Base-by-base conservation (phyloP, 31 red algal species). In the Endocladia muricata region DNA sequence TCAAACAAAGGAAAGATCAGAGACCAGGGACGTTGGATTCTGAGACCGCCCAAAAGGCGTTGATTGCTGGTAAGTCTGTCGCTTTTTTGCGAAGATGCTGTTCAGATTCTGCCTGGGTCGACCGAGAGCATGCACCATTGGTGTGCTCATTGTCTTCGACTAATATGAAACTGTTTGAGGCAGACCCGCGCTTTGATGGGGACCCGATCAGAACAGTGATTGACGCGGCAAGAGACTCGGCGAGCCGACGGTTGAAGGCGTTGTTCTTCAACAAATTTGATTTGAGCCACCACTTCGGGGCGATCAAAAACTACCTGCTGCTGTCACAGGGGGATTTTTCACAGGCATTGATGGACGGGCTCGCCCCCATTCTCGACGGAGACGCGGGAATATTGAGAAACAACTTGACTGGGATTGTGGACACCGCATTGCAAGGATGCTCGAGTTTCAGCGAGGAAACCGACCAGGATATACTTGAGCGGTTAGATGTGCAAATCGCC, bases 271-370 rank as follows among this genome's bases (percentile, higher is more conserved):
- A 89, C 29, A 71, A 69, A 41, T 95, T 95, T 70, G 82, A 83
- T 52, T 56, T 95, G 31, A 89, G 78, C 40, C 82, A 84, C 55
- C 93, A 95, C 47, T 85, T 90, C 41, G 66, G 77, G 3, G 93
- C 93, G 4, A 86, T 95, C 57, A 84, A 89, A 39, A 82, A 73
- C 15, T 91, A 86, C 48, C 58, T 95, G 32, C 58, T 95, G 52
- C 62, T 95, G 23, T 85, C 86, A n/a, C 93, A 90, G 78, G 93
- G 93, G 21, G 93, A 95, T 84, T 95, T 90, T 56, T 70, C 83
- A 26, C 93, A 95, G 66, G 83, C 85, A 15, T 70, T 95, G 0
- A 88, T 95, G 85, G 93, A 95, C 66, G 77, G 77, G 11, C 69
- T 95, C 1, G 79, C 93, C 2, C 75, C 85, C 26, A 44, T 89